Percentiles rank a stretch among this genome's conserved stretches.
Conservation (phyloP, 192 early-diverging fungal genomes). For the Podila epicladia region DNA sequence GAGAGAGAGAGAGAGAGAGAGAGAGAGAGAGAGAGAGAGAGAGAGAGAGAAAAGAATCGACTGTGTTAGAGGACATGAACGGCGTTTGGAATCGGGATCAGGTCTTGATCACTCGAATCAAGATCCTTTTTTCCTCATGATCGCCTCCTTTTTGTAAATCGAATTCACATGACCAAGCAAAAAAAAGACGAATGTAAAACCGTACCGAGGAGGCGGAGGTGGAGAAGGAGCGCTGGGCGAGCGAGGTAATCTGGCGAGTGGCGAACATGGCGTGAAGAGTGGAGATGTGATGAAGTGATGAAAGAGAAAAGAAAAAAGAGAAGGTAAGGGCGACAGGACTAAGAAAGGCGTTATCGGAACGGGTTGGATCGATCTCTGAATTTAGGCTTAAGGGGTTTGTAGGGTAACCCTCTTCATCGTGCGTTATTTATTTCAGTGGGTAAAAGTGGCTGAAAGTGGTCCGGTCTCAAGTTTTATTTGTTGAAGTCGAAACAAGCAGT, state of each 20-base stretch:
- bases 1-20: background rate
- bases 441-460: too few species aligned
- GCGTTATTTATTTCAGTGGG: too few species aligned
- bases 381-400: too few species aligned
- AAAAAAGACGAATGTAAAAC: conserved; percentile 6
- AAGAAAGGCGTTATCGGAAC: background rate
- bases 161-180: background rate
- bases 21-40: too few species aligned
- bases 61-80: background rate
- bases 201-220: conserved; percentile 57
- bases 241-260: conserved; percentile 3
- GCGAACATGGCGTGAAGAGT: conserved; percentile 9
- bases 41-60: too few species aligned
- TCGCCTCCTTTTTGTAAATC: background rate
- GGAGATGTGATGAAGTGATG: conserved; percentile 3
- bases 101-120: background rate
- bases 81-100: background rate
- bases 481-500: too few species aligned
- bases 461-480: too few species aligned
- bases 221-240: conserved; percentile 56
- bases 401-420: too few species aligned
- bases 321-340: background rate
- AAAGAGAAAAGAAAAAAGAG: background rate
- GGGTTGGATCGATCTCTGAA: background rate
- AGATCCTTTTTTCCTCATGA: background rate